A percentile compares a stretch with the other conserved stretches of the same genome.
These are phyloP conservation scores for Penicillium verrucosum DNA, from an alignment of 2,329 filamentous ascomycete species.

Conservation along the genomic window DNA sequence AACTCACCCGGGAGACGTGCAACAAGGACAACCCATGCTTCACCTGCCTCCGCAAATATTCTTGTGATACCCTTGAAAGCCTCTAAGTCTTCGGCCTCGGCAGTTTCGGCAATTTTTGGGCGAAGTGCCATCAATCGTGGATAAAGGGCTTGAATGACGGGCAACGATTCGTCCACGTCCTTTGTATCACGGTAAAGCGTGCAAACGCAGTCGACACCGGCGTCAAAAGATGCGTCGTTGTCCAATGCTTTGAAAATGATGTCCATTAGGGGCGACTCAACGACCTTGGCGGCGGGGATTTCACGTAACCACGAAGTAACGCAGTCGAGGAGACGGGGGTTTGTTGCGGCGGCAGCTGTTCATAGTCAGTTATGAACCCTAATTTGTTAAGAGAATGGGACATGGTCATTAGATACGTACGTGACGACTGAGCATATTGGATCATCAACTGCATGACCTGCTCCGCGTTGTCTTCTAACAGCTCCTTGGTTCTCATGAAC, in stretches of 20 bases:
- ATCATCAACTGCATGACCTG: conserved; percentile 84
- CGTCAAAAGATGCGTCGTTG: conserved; percentile 73
- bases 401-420: conserved; percentile 47
- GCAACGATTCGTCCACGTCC: conserved; percentile 86
- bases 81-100: conserved; percentile 78
- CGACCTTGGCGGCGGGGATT: conserved; percentile 77
- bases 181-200: conserved; percentile 87
- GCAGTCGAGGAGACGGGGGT: conserved; percentile 88
- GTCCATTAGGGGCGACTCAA: conserved; percentile 79
- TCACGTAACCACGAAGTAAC: conserved; percentile 96
- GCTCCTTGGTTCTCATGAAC: conserved; percentile 75
- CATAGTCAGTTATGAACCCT: conserved; percentile 22
- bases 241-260: conserved; percentile 75
- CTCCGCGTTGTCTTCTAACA: conserved; percentile 84
- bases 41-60: conserved; percentile 87
- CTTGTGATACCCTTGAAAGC: conserved; percentile 84
- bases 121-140: conserved; percentile 73
- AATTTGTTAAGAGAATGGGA: background rate
- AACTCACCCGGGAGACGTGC: conserved; percentile 80
- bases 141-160: conserved; percentile 77
- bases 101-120: conserved; percentile 71
- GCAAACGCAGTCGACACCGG: conserved; percentile 88
- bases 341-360: conserved; percentile 70
- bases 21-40: conserved; percentile 90
- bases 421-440: conserved; percentile 86